A percentile compares a stretch with the other conserved stretches of the same genome.
Conservation (phyloP, 2,329 filamentous ascomycete species). For the Cercospora zeina region DNA sequence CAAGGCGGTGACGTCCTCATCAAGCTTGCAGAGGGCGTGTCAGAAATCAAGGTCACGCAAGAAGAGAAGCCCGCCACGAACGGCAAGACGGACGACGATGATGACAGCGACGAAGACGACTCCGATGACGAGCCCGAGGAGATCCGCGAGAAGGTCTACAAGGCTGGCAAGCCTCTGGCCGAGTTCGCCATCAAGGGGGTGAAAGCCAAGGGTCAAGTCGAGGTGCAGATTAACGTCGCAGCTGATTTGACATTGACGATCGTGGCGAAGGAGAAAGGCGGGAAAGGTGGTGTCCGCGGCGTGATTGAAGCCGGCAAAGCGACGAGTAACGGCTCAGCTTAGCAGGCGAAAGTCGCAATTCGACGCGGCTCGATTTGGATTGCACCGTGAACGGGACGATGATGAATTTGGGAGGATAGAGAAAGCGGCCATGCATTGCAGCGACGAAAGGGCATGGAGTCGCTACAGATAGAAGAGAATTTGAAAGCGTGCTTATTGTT, state of each 20-base stretch:
- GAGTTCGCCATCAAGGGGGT: slow-evolving; percentile 81
- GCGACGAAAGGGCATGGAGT: neutral
- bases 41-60: slow-evolving; percentile 92
- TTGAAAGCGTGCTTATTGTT: neutral
- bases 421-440: neutral
- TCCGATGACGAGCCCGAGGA: slow-evolving; percentile 81
- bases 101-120: slow-evolving; percentile 59
- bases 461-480: slow-evolving; percentile 8
- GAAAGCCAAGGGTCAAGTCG: slow-evolving; percentile 86
- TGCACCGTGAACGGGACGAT: slow-evolving; percentile 7
- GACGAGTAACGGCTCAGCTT: slow-evolving; percentile 27
- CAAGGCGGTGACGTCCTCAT: slow-evolving; percentile 85
- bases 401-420: slow-evolving; percentile 7
- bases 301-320: slow-evolving; percentile 45
- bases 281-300: slow-evolving; percentile 79
- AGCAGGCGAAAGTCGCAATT: slow-evolving; percentile 10
- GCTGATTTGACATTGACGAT: slow-evolving; percentile 78
- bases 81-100: slow-evolving; percentile 59
- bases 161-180: slow-evolving; percentile 76
- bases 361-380: slow-evolving; percentile 13
- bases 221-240: slow-evolving; percentile 86
- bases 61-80: slow-evolving; percentile 68
- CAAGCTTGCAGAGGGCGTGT: slow-evolving; percentile 81
- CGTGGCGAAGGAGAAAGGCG: slow-evolving; percentile 81
- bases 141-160: slow-evolving; percentile 87